Evolutionary conservation across 306 rosid genomes (phyloP).

Genomic region (Ormosia semicastrata): DNA sequence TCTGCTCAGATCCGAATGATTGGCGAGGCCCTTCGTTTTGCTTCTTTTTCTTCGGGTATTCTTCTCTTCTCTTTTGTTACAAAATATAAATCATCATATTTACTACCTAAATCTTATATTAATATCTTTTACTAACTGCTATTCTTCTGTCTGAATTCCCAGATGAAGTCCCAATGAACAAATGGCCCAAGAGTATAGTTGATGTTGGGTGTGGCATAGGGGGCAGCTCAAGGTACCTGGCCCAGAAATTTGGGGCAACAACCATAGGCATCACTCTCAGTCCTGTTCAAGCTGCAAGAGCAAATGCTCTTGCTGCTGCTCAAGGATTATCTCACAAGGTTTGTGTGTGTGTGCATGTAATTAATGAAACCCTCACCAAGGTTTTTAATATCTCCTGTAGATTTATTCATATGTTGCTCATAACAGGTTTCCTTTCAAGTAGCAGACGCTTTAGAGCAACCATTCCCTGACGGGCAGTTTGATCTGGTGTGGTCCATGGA

Average conservation of each 20-base stretch:
- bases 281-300: constrained; percentile 87
- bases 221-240: constrained; percentile 84
- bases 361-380: neutral
- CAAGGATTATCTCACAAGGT: constrained; percentile 54
- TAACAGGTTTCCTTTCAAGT: constrained; percentile 75
- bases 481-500: constrained; percentile 98
- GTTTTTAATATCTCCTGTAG: neutral
- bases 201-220: constrained; percentile 99
- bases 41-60: constrained; percentile 41
- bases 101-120: neutral
- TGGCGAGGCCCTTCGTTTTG: constrained; percentile 67
- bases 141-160: neutral
- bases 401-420: neutral
- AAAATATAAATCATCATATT: too few relatives aligned
- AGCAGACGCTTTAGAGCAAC: constrained; percentile 85
- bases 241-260: constrained; percentile 60
- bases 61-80: too few relatives aligned
- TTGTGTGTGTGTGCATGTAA: too few relatives aligned
- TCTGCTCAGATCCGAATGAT: constrained; percentile 91
- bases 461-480: constrained; percentile 71
- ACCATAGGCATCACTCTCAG: constrained; percentile 80
- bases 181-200: constrained; percentile 51
- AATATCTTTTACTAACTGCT: neutral
- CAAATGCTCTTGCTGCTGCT: constrained; percentile 71
- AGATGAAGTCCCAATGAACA: constrained; percentile 21